These are phyloP conservation scores for Aspergillus nanangensis DNA, from an alignment of 495 filamentous ascomycete genomes.

Conservation along the genomic window DNA sequence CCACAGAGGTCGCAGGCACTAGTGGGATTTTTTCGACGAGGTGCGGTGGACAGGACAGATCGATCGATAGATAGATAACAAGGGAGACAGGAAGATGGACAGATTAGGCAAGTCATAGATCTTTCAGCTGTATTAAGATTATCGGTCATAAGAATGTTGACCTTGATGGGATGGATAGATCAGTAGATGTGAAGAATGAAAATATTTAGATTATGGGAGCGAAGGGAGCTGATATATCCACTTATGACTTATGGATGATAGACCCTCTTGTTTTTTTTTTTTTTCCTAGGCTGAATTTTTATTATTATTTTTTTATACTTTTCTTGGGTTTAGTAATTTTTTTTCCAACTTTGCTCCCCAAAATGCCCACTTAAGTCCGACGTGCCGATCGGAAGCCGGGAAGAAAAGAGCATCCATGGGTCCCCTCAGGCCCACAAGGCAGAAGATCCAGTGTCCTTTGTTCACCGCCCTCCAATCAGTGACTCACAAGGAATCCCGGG, in stretches of 20 bases:
- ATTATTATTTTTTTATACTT: not conserved
- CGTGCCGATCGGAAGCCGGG: slow-evolving; percentile 11
- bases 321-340: slow-evolving; percentile 6
- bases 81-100: too few relatives aligned
- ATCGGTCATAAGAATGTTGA: slow-evolving; percentile 4
- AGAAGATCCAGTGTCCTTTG: too few relatives aligned
- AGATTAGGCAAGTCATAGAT: too few relatives aligned
- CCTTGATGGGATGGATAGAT: not conserved
- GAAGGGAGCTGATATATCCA: slow-evolving; percentile 5
- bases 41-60: too few relatives aligned
- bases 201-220: not conserved
- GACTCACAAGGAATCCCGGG: slow-evolving; percentile 1
- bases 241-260: too few relatives aligned
- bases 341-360: slow-evolving; percentile 7
- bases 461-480: slow-evolving; percentile 7
- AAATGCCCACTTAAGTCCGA: slow-evolving; percentile 13
- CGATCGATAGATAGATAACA: too few relatives aligned
- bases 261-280: too few relatives aligned
- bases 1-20: too few relatives aligned
- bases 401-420: slow-evolving; percentile 5
- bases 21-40: too few relatives aligned
- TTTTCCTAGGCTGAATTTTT: slow-evolving; percentile 5
- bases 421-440: not conserved
- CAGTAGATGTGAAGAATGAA: not conserved
- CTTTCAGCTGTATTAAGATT: too few relatives aligned